Evolutionary conservation across 208 protist genomes (phyloP), one percentile per base, ranked within the genome.

Genomic region (Wallacemonas sp.): DNA sequence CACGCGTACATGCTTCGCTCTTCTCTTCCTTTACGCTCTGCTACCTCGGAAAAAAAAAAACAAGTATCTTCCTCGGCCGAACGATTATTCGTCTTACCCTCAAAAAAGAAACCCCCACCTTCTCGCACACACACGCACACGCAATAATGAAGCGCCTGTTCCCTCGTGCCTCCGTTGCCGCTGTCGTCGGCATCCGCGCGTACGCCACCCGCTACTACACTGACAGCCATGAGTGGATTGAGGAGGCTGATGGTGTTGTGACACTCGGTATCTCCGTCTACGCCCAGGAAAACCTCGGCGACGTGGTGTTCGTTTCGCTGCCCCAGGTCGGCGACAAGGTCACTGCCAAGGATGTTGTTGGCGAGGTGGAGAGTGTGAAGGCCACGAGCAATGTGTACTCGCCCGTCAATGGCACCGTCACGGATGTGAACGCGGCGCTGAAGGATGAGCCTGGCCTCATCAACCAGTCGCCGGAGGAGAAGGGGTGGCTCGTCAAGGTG

Each of bases 331-430:
- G 92, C 42, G 86, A 92, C 39, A 82, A 79, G 50, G 58, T 97
- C 10, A 71, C 74, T 3, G 78, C 65, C 37, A 79, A 83, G 58
- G 85, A 93, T 24, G 76, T 87, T 9, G 57, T 93, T 65, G 90
- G 84, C n/a, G 89, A 94, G 61, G 84, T 97, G 38, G 90, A 97
- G 67, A 96, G 90, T 65, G 91, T 97, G 4, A 97, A 97, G 73
- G 93, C 93, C 5, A 95, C 93, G 24, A 95, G 87, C 71, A 87
- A 91, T 59, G 79, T 97, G 45, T 93, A 92, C 77, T 92, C 87
- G 19, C 93, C 93, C 21, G 78, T 97, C 9, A 72, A 66, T 30
- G 93, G 93, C 62, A 90, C 78, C 26, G 79, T 97, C 42, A 69
- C 73, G 15, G 69, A 83, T 13, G 87, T 97, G 37, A 97, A 97